These are phyloP conservation scores for Lipomyces lipofer DNA, from an alignment of 805 yeast species.

Conservation along the genomic window DNA sequence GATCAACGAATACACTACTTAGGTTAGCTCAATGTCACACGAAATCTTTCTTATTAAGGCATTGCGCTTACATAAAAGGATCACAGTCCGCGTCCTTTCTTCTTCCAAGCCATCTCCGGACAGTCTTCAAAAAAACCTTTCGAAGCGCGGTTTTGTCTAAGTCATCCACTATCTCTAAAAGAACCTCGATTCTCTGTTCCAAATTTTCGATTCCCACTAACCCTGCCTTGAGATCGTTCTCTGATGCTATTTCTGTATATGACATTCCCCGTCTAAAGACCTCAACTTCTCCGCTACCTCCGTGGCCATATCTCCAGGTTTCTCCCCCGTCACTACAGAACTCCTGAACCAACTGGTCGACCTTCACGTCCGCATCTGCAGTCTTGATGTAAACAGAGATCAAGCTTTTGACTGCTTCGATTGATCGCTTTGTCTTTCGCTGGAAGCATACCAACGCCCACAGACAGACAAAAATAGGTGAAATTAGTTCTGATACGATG, in stretches of 20 bases:
- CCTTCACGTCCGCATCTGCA: slow-evolving; percentile 40
- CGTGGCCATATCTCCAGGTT: slow-evolving; percentile 35
- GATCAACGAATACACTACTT: slow-evolving; percentile 54
- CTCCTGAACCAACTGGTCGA: slow-evolving; percentile 38
- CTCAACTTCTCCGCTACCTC: slow-evolving; percentile 36
- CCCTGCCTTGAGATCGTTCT: slow-evolving; percentile 2
- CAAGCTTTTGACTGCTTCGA: slow-evolving; percentile 15
- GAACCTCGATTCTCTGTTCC: slow-evolving; percentile 14
- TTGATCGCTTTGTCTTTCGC: slow-evolving; percentile 21
- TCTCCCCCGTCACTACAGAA: slow-evolving; percentile 38
- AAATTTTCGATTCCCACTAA: slow-evolving; percentile 20
- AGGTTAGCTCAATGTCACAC: too few relatives aligned
- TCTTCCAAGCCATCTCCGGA: slow-evolving; percentile 60
- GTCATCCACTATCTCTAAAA: slow-evolving; percentile 41
- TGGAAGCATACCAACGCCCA: slow-evolving; percentile 27
- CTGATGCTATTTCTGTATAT: slow-evolving; percentile 5
- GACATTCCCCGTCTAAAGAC: slow-evolving; percentile 23
- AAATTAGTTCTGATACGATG: neutral
- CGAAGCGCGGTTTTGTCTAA: slow-evolving; percentile 45
- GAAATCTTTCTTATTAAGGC: too few relatives aligned
- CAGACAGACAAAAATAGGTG: slow-evolving; percentile 10
- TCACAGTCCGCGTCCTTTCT: slow-evolving; percentile 12
- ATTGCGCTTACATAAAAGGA: slow-evolving; percentile 24
- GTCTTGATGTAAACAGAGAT: slow-evolving; percentile 27
- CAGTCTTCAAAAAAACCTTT: slow-evolving; percentile 49